Base-by-base conservation (phyloP, 768 basidiomycete species). In the Lentinula boryana region DNA sequence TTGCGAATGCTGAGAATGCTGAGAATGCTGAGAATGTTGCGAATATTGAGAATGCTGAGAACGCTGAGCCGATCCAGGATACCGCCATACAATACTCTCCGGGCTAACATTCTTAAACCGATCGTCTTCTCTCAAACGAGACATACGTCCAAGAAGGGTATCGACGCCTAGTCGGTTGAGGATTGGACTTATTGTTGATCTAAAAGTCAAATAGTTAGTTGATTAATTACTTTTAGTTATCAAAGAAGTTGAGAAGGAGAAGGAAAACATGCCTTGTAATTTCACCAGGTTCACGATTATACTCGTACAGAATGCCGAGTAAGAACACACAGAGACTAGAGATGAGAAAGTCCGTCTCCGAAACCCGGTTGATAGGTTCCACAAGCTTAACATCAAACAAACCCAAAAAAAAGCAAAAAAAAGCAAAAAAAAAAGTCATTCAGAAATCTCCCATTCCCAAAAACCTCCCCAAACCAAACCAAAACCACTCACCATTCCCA, bases 261-360 rank as follows among this genome's bases (percentile, higher is more conserved):
- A n/a, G n/a, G n/a, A n/a, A 50, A 33, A 68, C 83, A 58, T 57
- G 91, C 91, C 96, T 82, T n/a, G 93, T 93, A 58, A 98, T 92
- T 68, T 97, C 93, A 13, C 95, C 95, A 0, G 95, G 93, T 67
- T 97, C 91, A 43, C 93, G 85, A 71, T 98, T 93, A 78, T 90
- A 98, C 74, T 98, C 95, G 69, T 98, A 99, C 75, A 94, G 94
- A 38, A 94, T 80, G 18, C 95, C 95, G 8, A 99, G 82, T 2
- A 98, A 77, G 77, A 97, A 96, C 2, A 91, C 87, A 56, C 91
- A 95, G 16, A 98, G 78, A 1, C 93, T 94, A 60, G 95, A 94
- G 2, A 98, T 84, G 21, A 97, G 75, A 5, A 85, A 84, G 68
- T 98, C 96, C 0, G 85, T 80, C 58, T 95, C 94, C 15, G 89